Percentiles rank a stretch among this genome's conserved stretches.
These are phyloP conservation scores for Trichoderma sp. DNA, from an alignment of 2,329 filamentous ascomycete species.

Conservation along the genomic window DNA sequence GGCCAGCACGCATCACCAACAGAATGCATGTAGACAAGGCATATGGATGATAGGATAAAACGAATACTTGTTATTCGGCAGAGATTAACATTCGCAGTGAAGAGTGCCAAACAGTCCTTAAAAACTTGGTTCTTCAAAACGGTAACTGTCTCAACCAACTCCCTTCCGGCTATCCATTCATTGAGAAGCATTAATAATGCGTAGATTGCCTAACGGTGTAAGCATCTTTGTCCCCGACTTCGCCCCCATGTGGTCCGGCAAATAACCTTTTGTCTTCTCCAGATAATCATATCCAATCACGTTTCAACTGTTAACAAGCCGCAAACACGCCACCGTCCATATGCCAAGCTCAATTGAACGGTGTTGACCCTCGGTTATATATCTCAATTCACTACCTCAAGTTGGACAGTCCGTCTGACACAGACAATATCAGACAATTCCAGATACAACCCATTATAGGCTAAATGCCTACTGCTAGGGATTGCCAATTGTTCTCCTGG, in stretches of 20 bases:
- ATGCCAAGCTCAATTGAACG: not conserved
- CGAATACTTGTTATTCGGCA: not conserved
- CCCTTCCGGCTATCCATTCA: not conserved
- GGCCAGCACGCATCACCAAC: not conserved
- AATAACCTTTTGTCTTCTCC: not conserved
- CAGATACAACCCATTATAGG: not conserved
- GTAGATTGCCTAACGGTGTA: not conserved
- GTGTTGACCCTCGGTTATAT: not conserved
- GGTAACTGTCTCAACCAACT: not conserved
- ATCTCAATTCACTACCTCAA: not conserved
- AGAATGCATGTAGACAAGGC: not conserved
- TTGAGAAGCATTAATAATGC: not conserved
- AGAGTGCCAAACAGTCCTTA: not conserved
- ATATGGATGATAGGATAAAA: not conserved
- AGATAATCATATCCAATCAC: not conserved
- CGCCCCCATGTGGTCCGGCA: not conserved
- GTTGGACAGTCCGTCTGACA: not conserved
- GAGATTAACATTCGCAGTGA: not conserved
- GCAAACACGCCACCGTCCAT: not conserved
- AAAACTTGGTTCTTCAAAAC: not conserved
- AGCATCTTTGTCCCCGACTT: not conserved
- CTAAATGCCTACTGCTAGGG: not conserved
- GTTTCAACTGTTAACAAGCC: not conserved
- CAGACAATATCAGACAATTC: not conserved
- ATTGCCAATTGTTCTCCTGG: not conserved